A percentile compares a stretch with the other conserved stretches of the same genome.
Evolutionary conservation across 106 monocot species (phyloP).

Genomic region (Phalaenopsis equestris): DNA sequence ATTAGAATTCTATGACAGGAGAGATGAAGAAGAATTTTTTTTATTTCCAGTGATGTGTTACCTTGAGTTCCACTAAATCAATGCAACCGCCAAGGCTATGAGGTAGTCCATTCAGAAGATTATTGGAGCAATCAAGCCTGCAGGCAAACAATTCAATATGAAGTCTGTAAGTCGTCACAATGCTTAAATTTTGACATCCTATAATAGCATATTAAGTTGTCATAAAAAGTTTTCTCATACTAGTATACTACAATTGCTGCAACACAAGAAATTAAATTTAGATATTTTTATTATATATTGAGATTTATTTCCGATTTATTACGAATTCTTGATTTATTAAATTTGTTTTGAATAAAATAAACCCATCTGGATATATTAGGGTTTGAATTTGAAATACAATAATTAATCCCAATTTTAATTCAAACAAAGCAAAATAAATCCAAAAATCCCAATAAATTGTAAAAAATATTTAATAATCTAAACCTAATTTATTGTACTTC

Average conservation of each 20-base stretch:
- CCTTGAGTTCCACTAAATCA: slow-evolving; percentile 80
- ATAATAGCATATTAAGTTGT: neutral
- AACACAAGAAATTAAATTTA: neutral
- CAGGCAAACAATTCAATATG: slow-evolving; percentile 7
- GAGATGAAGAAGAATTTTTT: slow-evolving; percentile 2
- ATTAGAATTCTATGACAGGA: neutral
- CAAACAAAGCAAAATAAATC: neutral
- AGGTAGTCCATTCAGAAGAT: slow-evolving; percentile 72
- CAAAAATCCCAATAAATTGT: neutral
- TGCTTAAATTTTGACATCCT: neutral
- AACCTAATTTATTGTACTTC: neutral
- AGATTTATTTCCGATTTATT: neutral
- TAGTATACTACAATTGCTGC: neutral
- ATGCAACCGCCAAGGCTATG: slow-evolving; percentile 56
- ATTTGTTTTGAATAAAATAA: neutral
- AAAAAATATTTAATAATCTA: neutral
- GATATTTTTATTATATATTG: neutral
- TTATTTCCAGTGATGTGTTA: slow-evolving; percentile 9
- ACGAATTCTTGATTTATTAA: neutral
- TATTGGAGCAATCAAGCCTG: slow-evolving; percentile 94
- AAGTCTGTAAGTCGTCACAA: neutral
- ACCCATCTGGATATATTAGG: neutral
- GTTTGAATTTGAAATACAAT: neutral
- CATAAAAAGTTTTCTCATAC: neutral
- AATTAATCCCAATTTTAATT: neutral